Conservation (phyloP, 768 basidiomycete genomes). For the Leccinum boreale region DNA sequence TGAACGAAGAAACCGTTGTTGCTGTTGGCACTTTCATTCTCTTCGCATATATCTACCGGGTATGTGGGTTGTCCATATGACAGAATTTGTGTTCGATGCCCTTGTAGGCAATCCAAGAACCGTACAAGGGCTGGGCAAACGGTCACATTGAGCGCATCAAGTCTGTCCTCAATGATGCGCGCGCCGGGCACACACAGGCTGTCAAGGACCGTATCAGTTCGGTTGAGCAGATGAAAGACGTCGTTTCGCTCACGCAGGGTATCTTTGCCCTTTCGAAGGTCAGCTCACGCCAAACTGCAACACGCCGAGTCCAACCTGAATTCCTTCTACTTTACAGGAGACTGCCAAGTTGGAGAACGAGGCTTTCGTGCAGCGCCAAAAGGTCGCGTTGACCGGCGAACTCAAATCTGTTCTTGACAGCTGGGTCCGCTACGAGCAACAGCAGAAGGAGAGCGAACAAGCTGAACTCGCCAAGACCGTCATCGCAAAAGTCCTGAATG, state of each 20-base stretch:
- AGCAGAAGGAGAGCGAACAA: slow-evolving; percentile 95
- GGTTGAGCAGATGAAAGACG: slow-evolving; percentile 94
- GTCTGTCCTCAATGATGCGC: slow-evolving; percentile 74
- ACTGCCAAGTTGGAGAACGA: slow-evolving; percentile 88
- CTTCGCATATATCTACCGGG: slow-evolving; percentile 79
- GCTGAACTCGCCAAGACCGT: slow-evolving; percentile 83
- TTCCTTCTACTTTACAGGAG: slow-evolving; percentile 48
- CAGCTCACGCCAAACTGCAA: slow-evolving; percentile 2
- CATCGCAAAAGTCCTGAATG: slow-evolving; percentile 82
- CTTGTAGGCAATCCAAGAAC: slow-evolving; percentile 68
- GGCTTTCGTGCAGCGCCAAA: slow-evolving; percentile 88
- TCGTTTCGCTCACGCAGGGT: slow-evolving; percentile 83
- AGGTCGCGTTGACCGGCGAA: slow-evolving; percentile 81
- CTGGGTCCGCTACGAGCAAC: slow-evolving; percentile 98
- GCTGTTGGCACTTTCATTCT: slow-evolving; percentile 82
- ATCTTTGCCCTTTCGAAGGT: slow-evolving; percentile 95
- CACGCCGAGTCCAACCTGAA: neutral
- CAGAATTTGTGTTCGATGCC: slow-evolving; percentile 8
- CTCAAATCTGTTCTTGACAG: slow-evolving; percentile 94
- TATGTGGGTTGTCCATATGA: slow-evolving; percentile 31
- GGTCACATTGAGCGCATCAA: slow-evolving; percentile 83
- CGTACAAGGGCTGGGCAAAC: slow-evolving; percentile 91
- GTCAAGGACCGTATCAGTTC: slow-evolving; percentile 91
- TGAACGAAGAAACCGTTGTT: slow-evolving; percentile 94
- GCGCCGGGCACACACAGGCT: slow-evolving; percentile 86